Base-by-base conservation (phyloP, 768 basidiomycete genomes). In the Termitomyces sp. region DNA sequence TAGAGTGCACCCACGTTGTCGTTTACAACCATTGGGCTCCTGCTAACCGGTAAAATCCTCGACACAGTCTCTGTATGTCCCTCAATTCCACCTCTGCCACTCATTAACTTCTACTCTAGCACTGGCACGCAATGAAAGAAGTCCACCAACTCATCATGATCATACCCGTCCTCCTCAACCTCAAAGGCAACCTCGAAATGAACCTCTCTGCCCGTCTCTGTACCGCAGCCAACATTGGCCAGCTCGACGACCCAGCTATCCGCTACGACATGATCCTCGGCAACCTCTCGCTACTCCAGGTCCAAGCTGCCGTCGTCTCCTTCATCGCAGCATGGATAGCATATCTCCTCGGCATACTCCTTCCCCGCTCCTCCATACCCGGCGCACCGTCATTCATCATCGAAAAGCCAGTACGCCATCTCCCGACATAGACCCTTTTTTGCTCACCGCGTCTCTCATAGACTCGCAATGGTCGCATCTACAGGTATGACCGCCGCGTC, bases 151-250 rank as follows among this genome's bases (percentile, higher is more conserved):
- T 98, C 55, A 94, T 98, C 64, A 93, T 98, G 79, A 92, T 98
- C 53, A 87, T 98, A 4, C 95, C 96, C 12, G 94, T 95, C 59
- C 77, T 98, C 20, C 81, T 93, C 61, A 98, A 98, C 64, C 83
- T 99, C 56, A 98, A 97, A 66, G 97, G 96, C n/a, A 93, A 99
- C 67, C 82, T 98, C 37, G 97, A 98, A 72, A 98, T 98, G 96
- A 98, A 97, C 62, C 85, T 99, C 7, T 95, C 94, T 4, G 94
- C 97, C 0, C 83, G 96, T 14, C 79, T 99, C n/a, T 89, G 91
- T 1, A 99, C 97, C 0, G 89, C 94, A 1, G 90, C 95, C 5
- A 97, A 98, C 63, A 87, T 95, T 51, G 96, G 96, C 44, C 85
- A 94, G 59, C 84, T 99, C 5, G 94, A 98, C 68, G 81, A 86